Conservation (phyloP, 2,329 filamentous ascomycete genomes). For the Triangularia setosa region DNA sequence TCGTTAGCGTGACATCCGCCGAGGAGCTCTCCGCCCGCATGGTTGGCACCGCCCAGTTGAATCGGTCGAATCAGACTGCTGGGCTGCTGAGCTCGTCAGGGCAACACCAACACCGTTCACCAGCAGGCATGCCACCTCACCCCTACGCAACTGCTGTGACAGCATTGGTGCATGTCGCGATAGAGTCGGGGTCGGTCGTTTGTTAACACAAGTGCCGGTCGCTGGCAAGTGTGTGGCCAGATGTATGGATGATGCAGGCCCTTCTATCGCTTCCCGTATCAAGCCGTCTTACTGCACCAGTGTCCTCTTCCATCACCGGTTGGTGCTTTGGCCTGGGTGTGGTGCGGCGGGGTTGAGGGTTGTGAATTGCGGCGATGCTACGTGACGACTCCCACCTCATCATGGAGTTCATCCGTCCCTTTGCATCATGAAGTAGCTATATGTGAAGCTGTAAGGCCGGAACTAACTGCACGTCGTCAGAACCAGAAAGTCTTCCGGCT, state of each 20-base stretch:
- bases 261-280: background rate
- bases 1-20: conserved; percentile 13
- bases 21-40: conserved; percentile 13
- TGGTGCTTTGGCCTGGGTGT: conserved; percentile 9
- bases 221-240: background rate
- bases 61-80: background rate
- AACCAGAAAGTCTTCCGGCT: background rate
- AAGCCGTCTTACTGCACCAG: conserved; percentile 1
- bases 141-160: background rate
- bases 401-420: background rate
- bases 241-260: background rate
- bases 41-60: conserved; percentile 12
- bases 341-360: conserved; percentile 11
- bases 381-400: background rate
- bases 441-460: background rate
- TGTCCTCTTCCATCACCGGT: background rate
- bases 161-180: background rate
- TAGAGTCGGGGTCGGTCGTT: background rate
- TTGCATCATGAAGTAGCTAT: background rate
- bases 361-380: background rate
- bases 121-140: background rate
- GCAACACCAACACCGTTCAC: background rate
- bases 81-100: background rate
- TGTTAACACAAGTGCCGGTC: background rate
- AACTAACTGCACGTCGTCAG: conserved; percentile 3